These are phyloP conservation scores for Zostera marina DNA, from an alignment of 116 monocot genomes.

Conservation along the genomic window DNA sequence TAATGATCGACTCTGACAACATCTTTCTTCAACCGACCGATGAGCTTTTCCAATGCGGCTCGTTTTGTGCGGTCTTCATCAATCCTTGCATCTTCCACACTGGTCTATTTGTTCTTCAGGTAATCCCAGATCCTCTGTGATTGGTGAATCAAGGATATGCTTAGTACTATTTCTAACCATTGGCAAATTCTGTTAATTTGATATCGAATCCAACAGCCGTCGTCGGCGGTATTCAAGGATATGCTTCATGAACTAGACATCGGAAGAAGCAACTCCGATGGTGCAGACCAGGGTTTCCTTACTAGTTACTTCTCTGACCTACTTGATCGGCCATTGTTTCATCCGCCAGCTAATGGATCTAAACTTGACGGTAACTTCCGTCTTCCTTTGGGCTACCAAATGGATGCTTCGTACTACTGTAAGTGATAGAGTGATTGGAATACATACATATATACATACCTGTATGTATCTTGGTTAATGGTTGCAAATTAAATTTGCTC, in stretches of 20 bases:
- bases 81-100: conserved; percentile 90
- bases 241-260: conserved; percentile 88
- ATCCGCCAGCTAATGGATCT: conserved; percentile 70
- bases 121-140: conserved; percentile 3
- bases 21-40: conserved; percentile 71
- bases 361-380: conserved; percentile 79
- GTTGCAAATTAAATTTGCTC: not conserved
- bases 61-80: conserved; percentile 81
- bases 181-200: too few relatives aligned
- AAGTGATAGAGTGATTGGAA: conserved; percentile 17
- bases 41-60: conserved; percentile 82
- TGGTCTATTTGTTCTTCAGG: conserved; percentile 89
- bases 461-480: not conserved
- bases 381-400: conserved; percentile 97
- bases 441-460: too few relatives aligned
- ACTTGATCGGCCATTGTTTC: conserved; percentile 80
- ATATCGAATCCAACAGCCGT: conserved; percentile 89
- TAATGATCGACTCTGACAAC: conserved; percentile 81
- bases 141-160: too few relatives aligned
- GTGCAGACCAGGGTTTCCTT: conserved; percentile 97
- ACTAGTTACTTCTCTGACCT: conserved; percentile 81
- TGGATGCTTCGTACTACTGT: conserved; percentile 99
- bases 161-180: too few relatives aligned
- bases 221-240: conserved; percentile 64
- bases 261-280: conserved; percentile 64